These are phyloP conservation scores for Epipyxis sp. DNA, from an alignment of 108 stramenopile genomes.

Conservation along the genomic window DNA sequence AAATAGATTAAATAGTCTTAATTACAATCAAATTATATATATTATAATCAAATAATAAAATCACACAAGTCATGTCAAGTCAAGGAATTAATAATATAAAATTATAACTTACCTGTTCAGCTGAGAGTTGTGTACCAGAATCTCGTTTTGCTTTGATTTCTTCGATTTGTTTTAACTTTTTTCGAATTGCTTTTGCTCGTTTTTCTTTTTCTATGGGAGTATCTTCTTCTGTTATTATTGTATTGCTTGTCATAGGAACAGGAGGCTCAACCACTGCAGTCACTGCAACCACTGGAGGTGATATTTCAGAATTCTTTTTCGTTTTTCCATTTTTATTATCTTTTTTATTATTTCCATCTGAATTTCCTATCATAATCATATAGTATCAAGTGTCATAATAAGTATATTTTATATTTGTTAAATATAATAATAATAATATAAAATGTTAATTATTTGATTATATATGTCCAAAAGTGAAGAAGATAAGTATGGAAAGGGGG, in stretches of 20 bases:
- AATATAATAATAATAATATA: too few relatives aligned
- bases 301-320: background rate
- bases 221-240: background rate
- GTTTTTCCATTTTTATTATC: background rate
- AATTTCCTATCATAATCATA: background rate
- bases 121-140: background rate
- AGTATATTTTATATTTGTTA: too few relatives aligned
- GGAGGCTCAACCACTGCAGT: constrained; percentile 9
- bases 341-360: background rate
- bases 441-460: too few relatives aligned
- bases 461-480: too few relatives aligned
- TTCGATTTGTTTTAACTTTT: constrained; percentile 27
- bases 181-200: constrained; percentile 14
- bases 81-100: too few relatives aligned
- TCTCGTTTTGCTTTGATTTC: constrained; percentile 9
- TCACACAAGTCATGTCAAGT: too few relatives aligned
- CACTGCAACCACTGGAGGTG: background rate
- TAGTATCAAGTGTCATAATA: too few relatives aligned
- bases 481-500: too few relatives aligned
- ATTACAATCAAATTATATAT: too few relatives aligned
- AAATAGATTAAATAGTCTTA: too few relatives aligned
- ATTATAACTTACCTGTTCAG: constrained; percentile 31
- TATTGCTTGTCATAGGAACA: background rate
- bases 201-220: constrained; percentile 10
- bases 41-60: too few relatives aligned